These are phyloP conservation scores for Ceratocystis alfenasii DNA, from an alignment of 2,329 filamentous ascomycete genomes.

Conservation along the genomic window DNA sequence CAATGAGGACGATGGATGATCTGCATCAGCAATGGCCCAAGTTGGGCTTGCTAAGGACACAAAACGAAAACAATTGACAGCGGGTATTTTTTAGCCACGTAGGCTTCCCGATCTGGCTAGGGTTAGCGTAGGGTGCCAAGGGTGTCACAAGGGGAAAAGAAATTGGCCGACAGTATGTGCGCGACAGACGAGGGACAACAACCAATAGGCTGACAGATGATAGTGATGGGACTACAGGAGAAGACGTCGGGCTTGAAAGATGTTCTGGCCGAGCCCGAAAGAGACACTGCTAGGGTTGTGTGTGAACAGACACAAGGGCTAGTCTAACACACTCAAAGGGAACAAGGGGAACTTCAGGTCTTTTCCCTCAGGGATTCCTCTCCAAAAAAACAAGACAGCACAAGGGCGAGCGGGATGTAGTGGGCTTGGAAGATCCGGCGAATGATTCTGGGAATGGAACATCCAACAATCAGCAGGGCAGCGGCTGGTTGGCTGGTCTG, in stretches of 20 bases:
- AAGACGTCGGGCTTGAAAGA: too few relatives aligned
- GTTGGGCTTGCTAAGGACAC: not conserved
- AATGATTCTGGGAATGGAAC: not conserved
- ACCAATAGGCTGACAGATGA: too few relatives aligned
- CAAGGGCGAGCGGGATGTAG: not conserved
- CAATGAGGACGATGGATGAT: not conserved
- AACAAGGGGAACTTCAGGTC: too few relatives aligned
- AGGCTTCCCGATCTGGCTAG: not conserved
- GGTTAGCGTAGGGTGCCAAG: not conserved
- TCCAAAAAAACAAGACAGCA: not conserved
- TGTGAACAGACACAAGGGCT: too few relatives aligned
- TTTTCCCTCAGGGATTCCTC: not conserved
- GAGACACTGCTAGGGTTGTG: too few relatives aligned
- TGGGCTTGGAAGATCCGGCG: not conserved
- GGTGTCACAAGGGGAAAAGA: not conserved
- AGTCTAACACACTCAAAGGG: too few relatives aligned
- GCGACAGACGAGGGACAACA: too few relatives aligned
- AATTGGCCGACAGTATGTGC: too few relatives aligned
- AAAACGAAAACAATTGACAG: not conserved
- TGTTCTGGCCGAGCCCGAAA: too few relatives aligned
- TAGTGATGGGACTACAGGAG: too few relatives aligned
- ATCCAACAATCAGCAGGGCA: too few relatives aligned
- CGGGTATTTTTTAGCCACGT: slow-evolving; percentile 12
- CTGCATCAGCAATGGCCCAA: slow-evolving; percentile 1
- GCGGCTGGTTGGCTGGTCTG: too few relatives aligned